These are phyloP conservation scores for Gossypium mustelinum DNA, from an alignment of 345 rosid genomes.

Conservation along the genomic window DNA sequence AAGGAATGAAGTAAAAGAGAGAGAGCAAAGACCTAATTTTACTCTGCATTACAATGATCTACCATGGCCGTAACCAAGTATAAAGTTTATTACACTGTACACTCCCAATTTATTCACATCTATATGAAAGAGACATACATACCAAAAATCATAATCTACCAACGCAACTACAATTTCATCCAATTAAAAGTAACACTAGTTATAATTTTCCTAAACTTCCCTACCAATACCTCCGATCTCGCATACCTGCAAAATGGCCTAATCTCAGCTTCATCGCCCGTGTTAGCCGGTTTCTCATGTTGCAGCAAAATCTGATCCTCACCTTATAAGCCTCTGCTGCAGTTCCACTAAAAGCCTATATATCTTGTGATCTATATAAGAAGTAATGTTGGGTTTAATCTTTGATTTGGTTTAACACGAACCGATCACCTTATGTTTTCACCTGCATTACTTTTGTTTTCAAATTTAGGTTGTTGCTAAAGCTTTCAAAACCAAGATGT, in stretches of 20 bases:
- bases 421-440: slow-evolving; percentile 53
- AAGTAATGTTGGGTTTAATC: too few species aligned
- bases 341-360: slow-evolving; percentile 12
- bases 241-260: slow-evolving; percentile 17
- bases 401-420: slow-evolving; percentile 29
- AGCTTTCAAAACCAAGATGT: slow-evolving; percentile 18
- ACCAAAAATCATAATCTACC: slow-evolving; percentile 38
- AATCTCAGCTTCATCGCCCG: slow-evolving; percentile 2
- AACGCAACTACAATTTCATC: slow-evolving; percentile 11
- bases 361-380: neutral
- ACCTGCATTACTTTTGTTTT: slow-evolving; percentile 80
- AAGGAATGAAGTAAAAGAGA: neutral
- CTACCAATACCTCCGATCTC: too few species aligned
- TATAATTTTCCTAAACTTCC: slow-evolving; percentile 8
- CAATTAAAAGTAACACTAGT: slow-evolving; percentile 20
- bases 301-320: slow-evolving; percentile 16
- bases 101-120: slow-evolving; percentile 42
- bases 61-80: slow-evolving; percentile 18
- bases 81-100: slow-evolving; percentile 40
- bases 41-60: slow-evolving; percentile 5
- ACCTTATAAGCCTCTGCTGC: too few species aligned
- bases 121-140: slow-evolving; percentile 11
- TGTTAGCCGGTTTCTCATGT: slow-evolving; percentile 18
- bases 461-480: slow-evolving; percentile 40
- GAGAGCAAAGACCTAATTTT: neutral